phyloP scores from a whole-genome alignment of 345 rosid species.

The Odontarrhena argentea region DNA sequence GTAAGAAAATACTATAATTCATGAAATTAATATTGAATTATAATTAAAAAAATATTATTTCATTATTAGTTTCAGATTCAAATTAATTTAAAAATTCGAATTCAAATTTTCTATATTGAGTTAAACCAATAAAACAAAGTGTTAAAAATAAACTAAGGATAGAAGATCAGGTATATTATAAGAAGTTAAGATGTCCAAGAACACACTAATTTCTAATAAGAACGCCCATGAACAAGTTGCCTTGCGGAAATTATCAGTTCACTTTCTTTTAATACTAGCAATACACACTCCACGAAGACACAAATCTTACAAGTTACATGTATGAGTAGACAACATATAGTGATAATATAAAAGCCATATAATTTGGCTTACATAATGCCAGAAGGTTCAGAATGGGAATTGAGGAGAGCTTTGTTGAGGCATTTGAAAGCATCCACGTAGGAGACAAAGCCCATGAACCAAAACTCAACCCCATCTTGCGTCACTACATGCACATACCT shows the following conservation, averaged over 20 bases:
- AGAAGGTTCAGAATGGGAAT: constrained; percentile 18
- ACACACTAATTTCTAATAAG: too few relatives aligned
- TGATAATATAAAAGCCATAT: neutral
- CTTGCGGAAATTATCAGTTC: neutral
- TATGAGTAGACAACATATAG: constrained; percentile 10
- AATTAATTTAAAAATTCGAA: too few relatives aligned
- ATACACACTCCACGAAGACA: neutral
- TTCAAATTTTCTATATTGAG: too few relatives aligned
- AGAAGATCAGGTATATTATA: too few relatives aligned
- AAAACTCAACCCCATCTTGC: constrained; percentile 70
- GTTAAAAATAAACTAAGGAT: too few relatives aligned
- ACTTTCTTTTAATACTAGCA: constrained; percentile 9
- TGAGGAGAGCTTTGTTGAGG: constrained; percentile 48
- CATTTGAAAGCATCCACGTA: constrained; percentile 70
- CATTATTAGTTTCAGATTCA: too few relatives aligned
- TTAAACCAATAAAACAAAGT: too few relatives aligned
- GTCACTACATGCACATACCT: constrained; percentile 64
- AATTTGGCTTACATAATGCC: constrained; percentile 11
- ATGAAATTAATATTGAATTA: too few relatives aligned
- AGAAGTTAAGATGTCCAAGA: too few relatives aligned
- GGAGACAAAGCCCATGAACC: constrained; percentile 87
- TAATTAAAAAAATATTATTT: too few relatives aligned
- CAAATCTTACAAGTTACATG: constrained; percentile 9
- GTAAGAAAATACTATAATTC: too few relatives aligned
- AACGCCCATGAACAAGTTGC: neutral